Evolutionary conservation across 805 yeast genomes (phyloP), one percentile per base, ranked within the genome.

Genomic region (Candida corydali): DNA sequence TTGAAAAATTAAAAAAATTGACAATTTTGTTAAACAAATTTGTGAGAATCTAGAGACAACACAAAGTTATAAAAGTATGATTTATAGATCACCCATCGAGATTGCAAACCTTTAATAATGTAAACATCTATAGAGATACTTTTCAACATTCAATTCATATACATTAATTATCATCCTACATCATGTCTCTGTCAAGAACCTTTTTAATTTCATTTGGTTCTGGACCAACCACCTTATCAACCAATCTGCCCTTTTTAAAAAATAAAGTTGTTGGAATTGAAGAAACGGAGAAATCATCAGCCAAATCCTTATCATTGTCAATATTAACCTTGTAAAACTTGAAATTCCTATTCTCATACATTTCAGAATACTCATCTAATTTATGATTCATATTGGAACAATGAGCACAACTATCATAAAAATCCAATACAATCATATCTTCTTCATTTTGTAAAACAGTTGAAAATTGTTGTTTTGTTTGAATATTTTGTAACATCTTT

Each of bases 321-420:
- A 87, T 94, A 55, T 89, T 96, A 31, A 91, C 76, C 75, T 88
- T 87, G 78, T 73, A 74, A 74, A 89, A 88, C 48, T 70, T 74
- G 50, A 81, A 84, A 37, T 68, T 63, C 15, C 78, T 45, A n/a
- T 26, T 29, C 8, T 32, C 30, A 77, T 79, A 80, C 32, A 65
- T 60, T 11, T 35, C 34, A 32, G 86, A 70, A 57, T 86, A 80
- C 61, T 82, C 80, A 57, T 87, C 94, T 50, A 89, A 67, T 69
- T 85, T 67, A 50, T 97, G 96, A 34, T 96, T 87, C 64, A 91
- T 82, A 79, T 84, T 82, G 76, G 89, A 88, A 73, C 98, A 89
- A 43, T 97, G 97, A 49, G 96, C 96, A 65, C 98, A 89, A 95
- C 96, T 88, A 43, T 87, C 79, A 54, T 96, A 97, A 59, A 76